Base-by-base conservation (phyloP, 345 rosid genomes). In the Rhizophora apiculata region DNA sequence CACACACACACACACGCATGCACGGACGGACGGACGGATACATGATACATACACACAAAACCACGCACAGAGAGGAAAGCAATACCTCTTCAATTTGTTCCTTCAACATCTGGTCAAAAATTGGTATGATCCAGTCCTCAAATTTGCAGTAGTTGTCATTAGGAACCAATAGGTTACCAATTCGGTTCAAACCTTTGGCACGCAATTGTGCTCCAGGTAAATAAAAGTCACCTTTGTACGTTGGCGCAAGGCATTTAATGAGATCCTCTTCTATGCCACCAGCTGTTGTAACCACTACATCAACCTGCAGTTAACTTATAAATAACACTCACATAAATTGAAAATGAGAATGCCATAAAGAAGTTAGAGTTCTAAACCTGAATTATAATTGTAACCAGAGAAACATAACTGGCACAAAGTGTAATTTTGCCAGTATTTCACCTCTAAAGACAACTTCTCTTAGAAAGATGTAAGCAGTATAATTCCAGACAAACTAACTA, bases 221-320 rank as follows among this genome's bases (percentile, higher is more conserved):
- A 30, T 87, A 85, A 80, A 95, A 95, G 65, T 89, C 98, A 31
- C 99, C 97, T 86, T 86, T 90, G 53, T 67, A 95, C 0, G 97
- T 92, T 4, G 96, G 94, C 6, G 98, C 98, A 74, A 95, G 96
- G 72, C 99, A 92, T 77, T 95, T 95, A 5, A 92, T 88, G 4
- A 95, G 91, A 83, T 95, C 99, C 83, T 95, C 99, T 76, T 95
- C 98, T 59, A 95, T 88, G 26, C 99, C 99, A 76, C 99, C 99
- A 29, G 98, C 81, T 30, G 97, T 92, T 4, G 99, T 95, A 48
- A 87, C 98, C 49, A 95, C 79, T 54, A 95, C 98, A 88, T 95
- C 93, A 60, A 95, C 98, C 99, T 95, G 68, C 74, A 81, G 3
- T 74, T 69, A 78, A 27, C 58, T 72, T 11, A 29, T 27, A 70